A percentile compares a stretch with the other conserved stretches of the same genome.
phyloP scores from a whole-genome alignment of 2,329 filamentous ascomycete species.

The Xylaria sp. region DNA sequence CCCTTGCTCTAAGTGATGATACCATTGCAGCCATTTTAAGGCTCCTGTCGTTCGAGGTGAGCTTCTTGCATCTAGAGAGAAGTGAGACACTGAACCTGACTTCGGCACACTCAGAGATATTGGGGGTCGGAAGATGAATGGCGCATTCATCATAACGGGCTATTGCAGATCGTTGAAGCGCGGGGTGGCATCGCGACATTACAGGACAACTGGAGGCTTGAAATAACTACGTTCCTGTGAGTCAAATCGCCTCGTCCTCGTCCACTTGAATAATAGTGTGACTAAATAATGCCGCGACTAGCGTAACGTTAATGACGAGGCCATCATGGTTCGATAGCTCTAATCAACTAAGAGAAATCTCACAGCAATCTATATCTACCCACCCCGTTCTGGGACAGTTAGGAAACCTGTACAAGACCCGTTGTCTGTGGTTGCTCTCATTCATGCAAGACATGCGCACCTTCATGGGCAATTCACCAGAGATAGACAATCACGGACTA shows the following conservation, averaged over 20 bases:
- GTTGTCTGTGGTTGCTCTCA: constrained; percentile 30
- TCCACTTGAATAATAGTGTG: too few species aligned
- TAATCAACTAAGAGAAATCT: constrained; percentile 31
- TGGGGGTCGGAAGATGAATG: constrained; percentile 49
- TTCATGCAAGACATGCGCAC: constrained; percentile 34
- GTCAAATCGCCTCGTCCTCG: constrained; percentile 17
- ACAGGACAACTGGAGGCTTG: constrained; percentile 46
- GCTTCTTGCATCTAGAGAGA: neutral
- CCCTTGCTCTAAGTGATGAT: constrained; percentile 48
- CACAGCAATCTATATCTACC: constrained; percentile 20
- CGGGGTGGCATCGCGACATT: constrained; percentile 47
- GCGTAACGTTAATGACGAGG: constrained; percentile 26
- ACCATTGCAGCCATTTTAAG: constrained; percentile 48
- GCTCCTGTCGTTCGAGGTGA: constrained; percentile 49
- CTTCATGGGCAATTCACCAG: constrained; percentile 26
- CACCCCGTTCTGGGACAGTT: constrained; percentile 23
- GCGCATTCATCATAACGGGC: constrained; percentile 48
- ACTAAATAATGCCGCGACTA: constrained; percentile 4
- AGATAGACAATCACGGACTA: constrained; percentile 24
- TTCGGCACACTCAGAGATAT: constrained; percentile 39
- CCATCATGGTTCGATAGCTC: constrained; percentile 35
- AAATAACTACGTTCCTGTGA: constrained; percentile 44
- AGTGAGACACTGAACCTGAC: neutral
- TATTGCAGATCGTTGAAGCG: constrained; percentile 49
- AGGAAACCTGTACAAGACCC: constrained; percentile 30